Evolutionary conservation across 2,329 filamentous ascomycete genomes (phyloP).

Genomic region (Elsinoe ampelina): DNA sequence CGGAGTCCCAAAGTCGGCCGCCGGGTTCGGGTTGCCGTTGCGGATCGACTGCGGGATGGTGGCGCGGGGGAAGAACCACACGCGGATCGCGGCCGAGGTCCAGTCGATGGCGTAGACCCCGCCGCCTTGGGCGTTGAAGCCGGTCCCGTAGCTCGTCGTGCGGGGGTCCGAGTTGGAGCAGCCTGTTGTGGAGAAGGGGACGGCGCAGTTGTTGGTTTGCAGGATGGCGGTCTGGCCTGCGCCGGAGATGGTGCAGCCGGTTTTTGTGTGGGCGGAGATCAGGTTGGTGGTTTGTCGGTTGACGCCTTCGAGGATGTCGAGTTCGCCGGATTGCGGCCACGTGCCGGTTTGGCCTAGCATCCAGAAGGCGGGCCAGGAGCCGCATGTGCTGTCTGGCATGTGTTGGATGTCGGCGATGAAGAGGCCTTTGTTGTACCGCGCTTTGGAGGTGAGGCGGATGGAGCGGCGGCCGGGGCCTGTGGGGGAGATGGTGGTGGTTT

Average conservation of each 20-base stretch:
- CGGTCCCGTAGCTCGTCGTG: slow-evolving; percentile 31
- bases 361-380: slow-evolving; percentile 40
- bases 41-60: slow-evolving; percentile 54
- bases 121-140: slow-evolving; percentile 39
- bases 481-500: slow-evolving; percentile 9
- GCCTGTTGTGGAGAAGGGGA: slow-evolving; percentile 36
- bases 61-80: slow-evolving; percentile 71
- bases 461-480: slow-evolving; percentile 28
- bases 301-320: slow-evolving; percentile 40
- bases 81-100: slow-evolving; percentile 59
- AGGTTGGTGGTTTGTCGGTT: slow-evolving; percentile 33
- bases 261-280: slow-evolving; percentile 16
- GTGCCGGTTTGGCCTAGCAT: slow-evolving; percentile 21
- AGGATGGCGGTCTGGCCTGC: slow-evolving; percentile 35
- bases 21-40: slow-evolving; percentile 39
- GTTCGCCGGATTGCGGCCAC: slow-evolving; percentile 36
- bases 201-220: slow-evolving; percentile 43
- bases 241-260: slow-evolving; percentile 32
- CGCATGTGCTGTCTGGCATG: slow-evolving; percentile 41
- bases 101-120: slow-evolving; percentile 48
- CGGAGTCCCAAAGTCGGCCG: slow-evolving; percentile 45
- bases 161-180: slow-evolving; percentile 18
- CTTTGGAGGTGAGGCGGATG: slow-evolving; percentile 38
- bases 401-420: slow-evolving; percentile 42
- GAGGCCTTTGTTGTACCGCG: slow-evolving; percentile 37